These are phyloP conservation scores for Rickenella mellea DNA, from an alignment of 768 basidiomycete genomes.

Conservation along the genomic window DNA sequence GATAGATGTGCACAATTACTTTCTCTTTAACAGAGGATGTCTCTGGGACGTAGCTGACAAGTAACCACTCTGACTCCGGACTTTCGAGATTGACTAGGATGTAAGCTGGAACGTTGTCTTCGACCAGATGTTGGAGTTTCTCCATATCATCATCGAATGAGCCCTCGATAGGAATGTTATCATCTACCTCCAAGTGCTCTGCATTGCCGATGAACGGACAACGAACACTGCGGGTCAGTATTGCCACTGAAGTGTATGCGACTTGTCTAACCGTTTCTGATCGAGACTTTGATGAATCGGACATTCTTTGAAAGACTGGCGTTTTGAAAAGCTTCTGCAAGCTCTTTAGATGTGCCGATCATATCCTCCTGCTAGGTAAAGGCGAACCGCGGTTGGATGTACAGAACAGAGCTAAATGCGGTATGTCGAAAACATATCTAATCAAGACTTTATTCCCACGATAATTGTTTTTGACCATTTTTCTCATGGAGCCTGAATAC, in stretches of 20 bases:
- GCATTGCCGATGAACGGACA: conserved; percentile 24
- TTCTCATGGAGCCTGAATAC: too few relatives aligned
- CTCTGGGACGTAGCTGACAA: conserved; percentile 78
- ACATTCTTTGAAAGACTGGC: conserved; percentile 39
- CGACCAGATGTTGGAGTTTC: conserved; percentile 46
- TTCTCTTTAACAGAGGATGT: conserved; percentile 73
- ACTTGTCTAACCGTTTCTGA: conserved; percentile 54
- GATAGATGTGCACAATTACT: conserved; percentile 27
- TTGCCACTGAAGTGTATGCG: conserved; percentile 7
- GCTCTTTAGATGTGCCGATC: conserved; percentile 54
- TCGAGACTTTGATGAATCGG: conserved; percentile 72
- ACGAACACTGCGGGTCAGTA: conserved; percentile 9
- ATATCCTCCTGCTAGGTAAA: too few relatives aligned
- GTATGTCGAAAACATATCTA: too few relatives aligned
- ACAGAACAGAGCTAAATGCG: too few relatives aligned
- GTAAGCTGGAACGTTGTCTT: conserved; percentile 63
- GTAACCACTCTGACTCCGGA: conserved; percentile 57
- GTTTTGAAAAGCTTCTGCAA: conserved; percentile 46
- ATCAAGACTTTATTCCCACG: too few relatives aligned
- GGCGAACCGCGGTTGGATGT: too few relatives aligned
- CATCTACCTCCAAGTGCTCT: conserved; percentile 60
- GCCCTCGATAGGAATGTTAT: conserved; percentile 32
- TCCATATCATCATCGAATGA: conserved; percentile 55
- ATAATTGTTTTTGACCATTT: too few relatives aligned
- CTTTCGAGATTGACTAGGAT: conserved; percentile 58